A percentile compares a stretch with the other conserved stretches of the same genome.
These are phyloP conservation scores for Sphagnurus paluster DNA, from an alignment of 1,284 basidiomycete genomes.

Conservation along the genomic window DNA sequence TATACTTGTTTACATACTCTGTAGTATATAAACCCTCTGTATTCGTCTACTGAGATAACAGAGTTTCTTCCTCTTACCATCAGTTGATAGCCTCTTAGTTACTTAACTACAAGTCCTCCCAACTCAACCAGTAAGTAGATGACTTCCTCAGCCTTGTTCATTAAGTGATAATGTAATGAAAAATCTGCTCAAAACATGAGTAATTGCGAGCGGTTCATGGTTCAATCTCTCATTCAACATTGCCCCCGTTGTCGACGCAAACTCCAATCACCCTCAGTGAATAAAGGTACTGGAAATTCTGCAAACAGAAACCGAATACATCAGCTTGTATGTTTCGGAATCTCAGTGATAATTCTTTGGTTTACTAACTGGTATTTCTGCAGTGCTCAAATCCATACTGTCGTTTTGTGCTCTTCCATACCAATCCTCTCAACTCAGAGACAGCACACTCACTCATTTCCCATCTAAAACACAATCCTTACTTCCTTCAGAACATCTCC, in stretches of 20 bases:
- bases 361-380: not conserved
- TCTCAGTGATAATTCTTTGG: not conserved
- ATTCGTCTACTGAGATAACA: too few species aligned
- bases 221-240: not conserved
- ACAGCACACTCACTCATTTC: conserved; percentile 1
- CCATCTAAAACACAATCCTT: not conserved
- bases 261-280: not conserved
- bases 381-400: conserved; percentile 1
- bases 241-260: not conserved
- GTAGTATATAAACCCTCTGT: too few species aligned
- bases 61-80: too few species aligned
- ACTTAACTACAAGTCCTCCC: too few species aligned
- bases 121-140: too few species aligned
- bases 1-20: too few species aligned
- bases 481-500: not conserved
- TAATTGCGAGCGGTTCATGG: too few species aligned
- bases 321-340: not conserved
- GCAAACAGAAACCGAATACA: conserved; percentile 2
- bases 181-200: too few species aligned
- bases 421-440: not conserved
- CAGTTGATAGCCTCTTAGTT: too few species aligned
- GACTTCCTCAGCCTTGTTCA: too few species aligned
- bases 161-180: too few species aligned
- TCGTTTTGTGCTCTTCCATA: not conserved
- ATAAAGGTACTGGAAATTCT: conserved; percentile 1